Evolutionary conservation across 768 basidiomycete species (phyloP).

Genomic region (Pleurotus giganteus): DNA sequence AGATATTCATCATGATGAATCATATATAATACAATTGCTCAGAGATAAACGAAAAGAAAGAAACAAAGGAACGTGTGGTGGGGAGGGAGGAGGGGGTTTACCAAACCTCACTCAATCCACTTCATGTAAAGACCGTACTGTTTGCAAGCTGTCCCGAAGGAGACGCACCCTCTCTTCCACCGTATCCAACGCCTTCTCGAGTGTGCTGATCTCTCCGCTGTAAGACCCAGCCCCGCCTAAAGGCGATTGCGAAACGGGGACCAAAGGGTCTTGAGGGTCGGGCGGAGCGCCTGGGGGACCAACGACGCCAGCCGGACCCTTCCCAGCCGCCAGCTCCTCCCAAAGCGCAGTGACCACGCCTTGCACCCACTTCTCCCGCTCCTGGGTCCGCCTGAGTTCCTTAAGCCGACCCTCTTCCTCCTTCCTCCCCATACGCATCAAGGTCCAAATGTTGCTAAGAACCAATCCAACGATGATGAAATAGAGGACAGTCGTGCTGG

Average conservation of each 20-base stretch:
- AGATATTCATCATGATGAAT: too few relatives aligned
- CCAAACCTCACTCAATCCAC: neutral
- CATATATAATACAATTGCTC: too few relatives aligned
- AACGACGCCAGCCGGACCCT: slow-evolving; percentile 19
- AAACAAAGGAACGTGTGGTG: too few relatives aligned
- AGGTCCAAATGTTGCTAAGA: slow-evolving; percentile 73
- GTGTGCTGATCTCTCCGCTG: slow-evolving; percentile 45
- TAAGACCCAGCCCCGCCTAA: slow-evolving; percentile 13
- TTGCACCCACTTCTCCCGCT: slow-evolving; percentile 74
- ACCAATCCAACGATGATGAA: slow-evolving; percentile 72
- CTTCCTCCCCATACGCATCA: slow-evolving; percentile 39
- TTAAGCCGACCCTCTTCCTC: slow-evolving; percentile 42
- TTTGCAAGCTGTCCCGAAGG: slow-evolving; percentile 41
- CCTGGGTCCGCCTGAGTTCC: slow-evolving; percentile 56
- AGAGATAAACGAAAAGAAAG: too few relatives aligned
- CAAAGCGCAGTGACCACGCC: slow-evolving; percentile 68
- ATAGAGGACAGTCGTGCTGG: slow-evolving; percentile 68
- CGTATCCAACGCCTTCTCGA: slow-evolving; percentile 50
- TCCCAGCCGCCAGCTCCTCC: slow-evolving; percentile 62
- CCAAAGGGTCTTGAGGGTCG: neutral
- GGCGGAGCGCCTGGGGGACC: slow-evolving; percentile 1
- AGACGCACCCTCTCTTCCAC: slow-evolving; percentile 54
- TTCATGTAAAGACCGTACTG: slow-evolving; percentile 15
- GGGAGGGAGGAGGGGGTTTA: too few relatives aligned
- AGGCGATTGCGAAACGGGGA: slow-evolving; percentile 7